Percentiles rank a stretch among this genome's conserved stretches.
Evolutionary conservation across 2,329 filamentous ascomycete genomes (phyloP).

Genomic region (Lasiodiplodia citricola): DNA sequence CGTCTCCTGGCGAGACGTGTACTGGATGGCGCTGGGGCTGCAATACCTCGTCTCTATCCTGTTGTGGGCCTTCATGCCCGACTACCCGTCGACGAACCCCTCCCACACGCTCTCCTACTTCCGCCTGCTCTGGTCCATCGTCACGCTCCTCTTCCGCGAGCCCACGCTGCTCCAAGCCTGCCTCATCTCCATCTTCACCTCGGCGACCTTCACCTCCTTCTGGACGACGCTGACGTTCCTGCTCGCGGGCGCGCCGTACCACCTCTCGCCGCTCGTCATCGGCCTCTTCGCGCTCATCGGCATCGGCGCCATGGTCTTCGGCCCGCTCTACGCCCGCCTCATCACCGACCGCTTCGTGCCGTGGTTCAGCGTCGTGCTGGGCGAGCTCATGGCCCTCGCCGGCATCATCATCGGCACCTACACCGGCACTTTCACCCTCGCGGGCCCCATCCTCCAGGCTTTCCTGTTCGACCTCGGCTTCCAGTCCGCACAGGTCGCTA

Average conservation of each 20-base stretch:
- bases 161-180: constrained; percentile 74
- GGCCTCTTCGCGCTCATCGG: constrained; percentile 82
- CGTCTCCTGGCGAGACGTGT: constrained; percentile 76
- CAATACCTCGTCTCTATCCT: constrained; percentile 70
- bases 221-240: constrained; percentile 83
- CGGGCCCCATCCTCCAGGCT: constrained; percentile 75
- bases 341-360: constrained; percentile 75
- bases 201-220: constrained; percentile 68
- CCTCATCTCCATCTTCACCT: constrained; percentile 67
- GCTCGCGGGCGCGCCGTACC: constrained; percentile 71
- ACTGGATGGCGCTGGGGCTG: constrained; percentile 75
- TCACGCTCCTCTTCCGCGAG: constrained; percentile 66
- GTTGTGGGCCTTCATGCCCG: constrained; percentile 77
- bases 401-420: constrained; percentile 73
- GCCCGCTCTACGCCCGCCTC: constrained; percentile 71
- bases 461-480: constrained; percentile 73
- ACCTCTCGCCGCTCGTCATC: constrained; percentile 70
- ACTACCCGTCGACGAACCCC: constrained; percentile 78
- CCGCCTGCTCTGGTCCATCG: constrained; percentile 67
- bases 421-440: constrained; percentile 67
- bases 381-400: constrained; percentile 62
- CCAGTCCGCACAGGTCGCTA: constrained; percentile 76
- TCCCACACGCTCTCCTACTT: constrained; percentile 66
- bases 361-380: constrained; percentile 69
- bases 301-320: constrained; percentile 69